These are phyloP conservation scores for Pleurotus cornucopiae DNA, from an alignment of 768 basidiomycete genomes.

Conservation along the genomic window DNA sequence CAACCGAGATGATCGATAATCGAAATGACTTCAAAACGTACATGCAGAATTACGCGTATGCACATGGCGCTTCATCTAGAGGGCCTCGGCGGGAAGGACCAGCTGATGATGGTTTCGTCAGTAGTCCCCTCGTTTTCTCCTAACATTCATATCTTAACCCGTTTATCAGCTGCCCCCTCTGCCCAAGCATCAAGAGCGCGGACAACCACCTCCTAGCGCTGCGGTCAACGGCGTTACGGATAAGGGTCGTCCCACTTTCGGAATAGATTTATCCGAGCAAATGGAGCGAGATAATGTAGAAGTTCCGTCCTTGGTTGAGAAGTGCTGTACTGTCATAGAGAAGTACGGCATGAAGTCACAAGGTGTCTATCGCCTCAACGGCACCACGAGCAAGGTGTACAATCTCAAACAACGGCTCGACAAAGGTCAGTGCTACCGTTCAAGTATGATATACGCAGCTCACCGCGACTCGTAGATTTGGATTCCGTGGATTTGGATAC, in stretches of 20 bases:
- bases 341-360: slow-evolving; percentile 77
- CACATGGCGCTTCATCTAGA: slow-evolving; percentile 57
- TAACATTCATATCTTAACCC: neutral
- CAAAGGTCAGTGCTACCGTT: slow-evolving; percentile 48
- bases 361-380: slow-evolving; percentile 93
- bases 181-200: slow-evolving; percentile 32
- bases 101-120: slow-evolving; percentile 87
- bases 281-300: slow-evolving; percentile 90
- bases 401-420: slow-evolving; percentile 82
- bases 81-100: slow-evolving; percentile 90
- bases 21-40: slow-evolving; percentile 92
- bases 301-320: slow-evolving; percentile 81
- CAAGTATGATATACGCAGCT: neutral
- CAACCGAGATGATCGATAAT: slow-evolving; percentile 91
- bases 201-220: slow-evolving; percentile 11
- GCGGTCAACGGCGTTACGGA: slow-evolving; percentile 30
- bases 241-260: slow-evolving; percentile 82
- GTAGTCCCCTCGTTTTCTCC: slow-evolving; percentile 25
- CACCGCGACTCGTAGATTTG: slow-evolving; percentile 47
- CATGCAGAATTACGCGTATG: slow-evolving; percentile 97
- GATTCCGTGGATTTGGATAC: slow-evolving; percentile 84
- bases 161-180: slow-evolving; percentile 58
- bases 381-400: slow-evolving; percentile 82
- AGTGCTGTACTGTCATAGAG: slow-evolving; percentile 91
- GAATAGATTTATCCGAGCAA: slow-evolving; percentile 88